Evolutionary conservation across 2,329 filamentous ascomycete species (phyloP).

Genomic region (Dryadomyces quercivorus): DNA sequence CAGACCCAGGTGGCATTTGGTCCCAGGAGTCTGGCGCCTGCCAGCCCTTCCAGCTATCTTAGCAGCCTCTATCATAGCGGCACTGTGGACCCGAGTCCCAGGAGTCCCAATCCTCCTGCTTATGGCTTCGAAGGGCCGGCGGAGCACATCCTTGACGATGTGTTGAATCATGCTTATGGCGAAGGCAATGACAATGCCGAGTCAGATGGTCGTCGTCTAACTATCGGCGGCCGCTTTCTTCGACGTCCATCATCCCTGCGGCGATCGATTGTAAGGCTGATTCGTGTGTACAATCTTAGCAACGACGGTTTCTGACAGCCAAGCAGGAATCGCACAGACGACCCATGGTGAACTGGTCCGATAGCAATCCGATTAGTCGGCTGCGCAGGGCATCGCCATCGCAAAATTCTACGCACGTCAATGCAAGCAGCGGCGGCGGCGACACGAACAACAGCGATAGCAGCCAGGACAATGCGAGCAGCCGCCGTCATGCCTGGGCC

Average conservation of each 20-base stretch:
- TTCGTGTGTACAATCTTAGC: too few relatives aligned
- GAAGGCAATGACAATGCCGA: not conserved
- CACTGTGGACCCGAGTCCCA: not conserved
- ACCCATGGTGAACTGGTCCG: constrained; percentile 5
- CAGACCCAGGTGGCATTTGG: not conserved
- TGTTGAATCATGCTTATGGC: not conserved
- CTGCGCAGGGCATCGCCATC: not conserved
- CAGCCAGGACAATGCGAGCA: not conserved
- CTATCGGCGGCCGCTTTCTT: not conserved
- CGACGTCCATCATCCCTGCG: not conserved
- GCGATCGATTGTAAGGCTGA: not conserved
- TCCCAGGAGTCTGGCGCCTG: not conserved
- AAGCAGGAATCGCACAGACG: not conserved
- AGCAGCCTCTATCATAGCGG: not conserved
- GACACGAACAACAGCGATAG: not conserved
- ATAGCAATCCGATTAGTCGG: not conserved
- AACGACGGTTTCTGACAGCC: not conserved
- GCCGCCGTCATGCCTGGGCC: not conserved
- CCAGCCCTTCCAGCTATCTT: not conserved
- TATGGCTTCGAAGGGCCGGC: not conserved
- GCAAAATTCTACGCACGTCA: not conserved
- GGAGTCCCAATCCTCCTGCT: not conserved
- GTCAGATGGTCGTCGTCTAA: not conserved
- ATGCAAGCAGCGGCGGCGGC: not conserved
- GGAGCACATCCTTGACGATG: not conserved